Conservation (phyloP, 352 stramenopile species). For the Pythium volutum region DNA sequence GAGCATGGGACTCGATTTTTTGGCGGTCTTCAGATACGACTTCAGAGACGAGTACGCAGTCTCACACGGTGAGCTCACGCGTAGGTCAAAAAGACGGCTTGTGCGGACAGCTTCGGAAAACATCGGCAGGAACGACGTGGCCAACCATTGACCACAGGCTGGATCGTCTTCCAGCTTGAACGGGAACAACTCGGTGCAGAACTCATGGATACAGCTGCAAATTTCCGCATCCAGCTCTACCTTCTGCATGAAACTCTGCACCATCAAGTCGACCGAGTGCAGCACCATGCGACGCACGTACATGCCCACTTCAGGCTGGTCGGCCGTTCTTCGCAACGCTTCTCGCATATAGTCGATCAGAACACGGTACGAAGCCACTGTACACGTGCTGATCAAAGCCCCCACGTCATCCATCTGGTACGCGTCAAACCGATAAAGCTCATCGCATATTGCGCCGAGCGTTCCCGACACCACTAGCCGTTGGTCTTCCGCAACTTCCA, state of each 20-base stretch:
- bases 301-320: slow-evolving; percentile 24
- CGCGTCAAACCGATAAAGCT: slow-evolving; percentile 53
- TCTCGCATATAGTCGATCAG: slow-evolving; percentile 22
- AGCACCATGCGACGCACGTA: slow-evolving; percentile 76
- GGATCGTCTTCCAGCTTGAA: slow-evolving; percentile 63
- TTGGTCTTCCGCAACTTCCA: slow-evolving; percentile 39
- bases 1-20: slow-evolving; percentile 52
- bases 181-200: slow-evolving; percentile 65
- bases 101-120: slow-evolving; percentile 70
- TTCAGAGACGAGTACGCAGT: slow-evolving; percentile 67
- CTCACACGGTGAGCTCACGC: slow-evolving; percentile 60
- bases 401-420: slow-evolving; percentile 61
- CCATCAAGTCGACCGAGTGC: slow-evolving; percentile 69
- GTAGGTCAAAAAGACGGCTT: slow-evolving; percentile 56
- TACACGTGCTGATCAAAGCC: slow-evolving; percentile 66
- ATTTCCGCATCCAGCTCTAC: slow-evolving; percentile 59
- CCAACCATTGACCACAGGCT: slow-evolving; percentile 73
- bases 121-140: slow-evolving; percentile 52
- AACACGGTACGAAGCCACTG: slow-evolving; percentile 21
- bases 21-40: slow-evolving; percentile 65
- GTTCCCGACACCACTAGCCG: slow-evolving; percentile 68
- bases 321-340: slow-evolving; percentile 11
- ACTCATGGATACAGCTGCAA: slow-evolving; percentile 60
- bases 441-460: slow-evolving; percentile 50
- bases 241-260: slow-evolving; percentile 73